These are phyloP conservation scores for Penicillium waksmanii DNA, from an alignment of 495 filamentous ascomycete species.

Conservation along the genomic window DNA sequence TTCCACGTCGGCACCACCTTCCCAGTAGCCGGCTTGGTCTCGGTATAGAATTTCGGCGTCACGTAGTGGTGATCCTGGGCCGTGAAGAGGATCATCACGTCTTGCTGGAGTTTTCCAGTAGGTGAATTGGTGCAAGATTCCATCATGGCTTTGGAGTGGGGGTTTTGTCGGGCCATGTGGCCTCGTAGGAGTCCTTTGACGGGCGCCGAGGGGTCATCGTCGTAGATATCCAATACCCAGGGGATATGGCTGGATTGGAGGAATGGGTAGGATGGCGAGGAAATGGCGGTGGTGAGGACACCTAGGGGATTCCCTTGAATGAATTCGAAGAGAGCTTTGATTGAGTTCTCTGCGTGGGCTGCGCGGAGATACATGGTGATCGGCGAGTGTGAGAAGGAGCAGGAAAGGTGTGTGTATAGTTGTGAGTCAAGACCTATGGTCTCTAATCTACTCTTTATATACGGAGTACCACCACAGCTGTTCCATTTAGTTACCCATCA, in stretches of 20 bases:
- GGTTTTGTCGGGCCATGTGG: conserved; percentile 59
- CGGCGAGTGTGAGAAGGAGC: background rate
- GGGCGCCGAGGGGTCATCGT: conserved; percentile 26
- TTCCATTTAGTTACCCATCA: too few species aligned
- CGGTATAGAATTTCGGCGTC: conserved; percentile 59
- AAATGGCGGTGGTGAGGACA: conserved; percentile 58
- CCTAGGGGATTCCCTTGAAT: conserved; percentile 59
- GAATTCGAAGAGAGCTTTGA: conserved; percentile 47
- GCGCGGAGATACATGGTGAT: conserved; percentile 52
- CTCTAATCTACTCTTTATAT: conserved; percentile 9
- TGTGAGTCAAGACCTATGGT: conserved; percentile 1
- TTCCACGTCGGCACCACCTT: conserved; percentile 65
- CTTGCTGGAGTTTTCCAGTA: conserved; percentile 20
- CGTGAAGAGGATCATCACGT: conserved; percentile 55
- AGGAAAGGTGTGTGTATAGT: background rate
- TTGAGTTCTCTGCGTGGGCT: conserved; percentile 48
- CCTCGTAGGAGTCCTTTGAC: conserved; percentile 50
- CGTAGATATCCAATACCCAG: conserved; percentile 49
- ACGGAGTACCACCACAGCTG: background rate
- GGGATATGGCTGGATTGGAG: conserved; percentile 61
- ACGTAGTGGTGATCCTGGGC: conserved; percentile 53
- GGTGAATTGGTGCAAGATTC: conserved; percentile 26
- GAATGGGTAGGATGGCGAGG: conserved; percentile 44
- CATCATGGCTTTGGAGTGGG: conserved; percentile 57
- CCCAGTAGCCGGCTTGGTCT: conserved; percentile 56